Evolutionary conservation across 176 grass and related monocot genomes (phyloP), one percentile per base, ranked within the genome.

Genomic region (Melocanna baccifera): DNA sequence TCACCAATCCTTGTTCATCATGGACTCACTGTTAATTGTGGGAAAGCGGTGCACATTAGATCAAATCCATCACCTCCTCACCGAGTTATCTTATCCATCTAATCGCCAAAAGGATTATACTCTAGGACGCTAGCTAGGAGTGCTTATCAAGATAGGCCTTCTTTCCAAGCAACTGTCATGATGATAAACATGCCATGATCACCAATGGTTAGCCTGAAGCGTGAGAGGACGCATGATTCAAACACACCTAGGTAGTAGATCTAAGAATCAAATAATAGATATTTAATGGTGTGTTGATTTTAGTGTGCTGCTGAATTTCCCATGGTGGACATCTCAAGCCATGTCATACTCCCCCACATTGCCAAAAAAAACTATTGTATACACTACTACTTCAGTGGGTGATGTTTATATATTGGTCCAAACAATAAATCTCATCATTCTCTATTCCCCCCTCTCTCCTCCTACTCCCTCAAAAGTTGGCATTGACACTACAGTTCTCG

Each of bases 11-110:
- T 46, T 46, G 39, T 6, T 47, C 45, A 47, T 71, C 18, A n/a
- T 46, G 80, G 37, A 58, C 11, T 29, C 39, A 59, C 80, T 25
- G 62, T 82, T 81, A 30, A 62, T 76, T 69, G 51, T 37, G 62
- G 29, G 22, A 76, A 69, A 77, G 41, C 19, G 50, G 29, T 25
- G 79, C 62, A 82, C 64, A 32, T 40, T 7, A 36, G 29, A 15
- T 73, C 78, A 76, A 67, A 76, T 82, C 62, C 73, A 39, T 69
- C 28, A 50, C 15, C 79, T 67, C 61, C 28, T 41, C 15, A 20
- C 40, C 4, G 15, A 87, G 69, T 82, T 15, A 81, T 69, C 81
- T 13, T 58, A 76, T 82, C 71, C 28, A 68, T 82, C 71, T 67
- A 39, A 59, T 87, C 79, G 2, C 41, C 16, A 62, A 76, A 48